Base-by-base conservation (phyloP, 306 rosid genomes). In the Prunus mume region DNA sequence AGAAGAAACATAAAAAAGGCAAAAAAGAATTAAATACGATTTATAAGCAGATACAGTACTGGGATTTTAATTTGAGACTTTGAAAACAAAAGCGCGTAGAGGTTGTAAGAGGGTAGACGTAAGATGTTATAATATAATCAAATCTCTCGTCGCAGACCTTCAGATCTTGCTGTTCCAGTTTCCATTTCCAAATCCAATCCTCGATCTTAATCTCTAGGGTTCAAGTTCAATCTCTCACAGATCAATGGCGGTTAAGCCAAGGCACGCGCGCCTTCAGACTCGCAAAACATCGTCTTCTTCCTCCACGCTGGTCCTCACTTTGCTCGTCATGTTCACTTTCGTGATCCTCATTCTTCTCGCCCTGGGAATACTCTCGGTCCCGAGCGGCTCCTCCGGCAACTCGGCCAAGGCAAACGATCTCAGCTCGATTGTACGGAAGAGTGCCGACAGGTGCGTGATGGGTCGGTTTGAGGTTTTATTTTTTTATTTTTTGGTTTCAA, bases 301-400 rank as follows among this genome's bases (percentile, higher is more conserved):
- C 6, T 82, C 89, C 8, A 88, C 97, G 17, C 76, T 96, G 56
- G 73, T 93, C 32, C 85, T 91, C 58, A 77, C 93, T 32, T 38
- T 88, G 81, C 91, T 96, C 52, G 75, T 92, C 54, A 80, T 83
- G 78, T 89, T 89, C 91, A 89, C 92, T 76, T 88, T 92, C 86
- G 93, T 87, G 78, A 78, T 91, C 24, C 89, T 96, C 77, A 88
- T 91, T 77, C 99, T 96, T 43, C 91, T 96, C 70, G 92, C 91
- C 17, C 93, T 96, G 54, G 98, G 99, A 41, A 84, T 96, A 68
- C 91, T 96, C 84, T 96, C 99, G 9, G 80, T 92, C 63, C 99
- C 98, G 2, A 84, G 45, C 43, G 75, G 84, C 84, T 90, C 87
- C 74, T 88, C 87, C 66, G 64, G 67, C 24, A 74, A 76, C 82